phyloP scores from a whole-genome alignment of 2,329 filamentous ascomycete species.

The Colletotrichum musae region DNA sequence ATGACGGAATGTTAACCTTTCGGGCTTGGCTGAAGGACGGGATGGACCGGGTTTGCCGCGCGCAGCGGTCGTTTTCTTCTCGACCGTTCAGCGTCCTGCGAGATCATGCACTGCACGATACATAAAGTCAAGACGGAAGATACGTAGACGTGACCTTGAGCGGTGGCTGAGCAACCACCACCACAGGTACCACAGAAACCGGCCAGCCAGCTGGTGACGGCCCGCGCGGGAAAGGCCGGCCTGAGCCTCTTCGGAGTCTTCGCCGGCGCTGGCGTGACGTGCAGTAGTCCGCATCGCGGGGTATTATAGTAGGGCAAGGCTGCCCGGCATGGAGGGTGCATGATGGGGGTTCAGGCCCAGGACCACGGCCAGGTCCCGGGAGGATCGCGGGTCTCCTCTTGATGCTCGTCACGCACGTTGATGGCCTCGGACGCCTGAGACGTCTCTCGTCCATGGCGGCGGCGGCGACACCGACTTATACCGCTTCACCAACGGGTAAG shows the following conservation, averaged over 20 bases:
- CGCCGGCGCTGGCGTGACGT: conserved; percentile 11
- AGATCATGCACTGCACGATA: background rate
- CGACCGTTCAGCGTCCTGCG: background rate
- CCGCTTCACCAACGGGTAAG: background rate
- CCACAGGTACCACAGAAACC: too few species aligned
- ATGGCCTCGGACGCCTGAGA: background rate
- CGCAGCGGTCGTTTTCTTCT: background rate
- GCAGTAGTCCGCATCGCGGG: conserved; percentile 17
- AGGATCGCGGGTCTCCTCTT: background rate
- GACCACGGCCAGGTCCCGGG: conserved; percentile 1
- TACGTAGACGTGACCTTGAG: background rate
- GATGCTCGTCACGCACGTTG: background rate
- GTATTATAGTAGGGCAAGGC: background rate
- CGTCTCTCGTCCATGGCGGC: background rate
- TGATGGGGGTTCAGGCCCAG: background rate
- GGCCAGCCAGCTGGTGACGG: conserved; percentile 19
- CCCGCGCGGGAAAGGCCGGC: background rate
- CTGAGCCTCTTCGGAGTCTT: conserved; percentile 10
- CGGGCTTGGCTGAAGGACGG: conserved; percentile 1
- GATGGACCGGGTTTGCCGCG: background rate
- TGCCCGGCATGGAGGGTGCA: background rate
- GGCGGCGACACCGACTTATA: conserved; percentile 13
- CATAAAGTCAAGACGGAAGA: conserved; percentile 6
- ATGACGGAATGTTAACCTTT: conserved; percentile 1
- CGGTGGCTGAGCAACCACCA: background rate